A percentile compares a stretch with the other conserved stretches of the same genome.
These are phyloP conservation scores for Verticillium zaregamsianum DNA, from an alignment of 2,329 filamentous ascomycete species.

Conservation along the genomic window DNA sequence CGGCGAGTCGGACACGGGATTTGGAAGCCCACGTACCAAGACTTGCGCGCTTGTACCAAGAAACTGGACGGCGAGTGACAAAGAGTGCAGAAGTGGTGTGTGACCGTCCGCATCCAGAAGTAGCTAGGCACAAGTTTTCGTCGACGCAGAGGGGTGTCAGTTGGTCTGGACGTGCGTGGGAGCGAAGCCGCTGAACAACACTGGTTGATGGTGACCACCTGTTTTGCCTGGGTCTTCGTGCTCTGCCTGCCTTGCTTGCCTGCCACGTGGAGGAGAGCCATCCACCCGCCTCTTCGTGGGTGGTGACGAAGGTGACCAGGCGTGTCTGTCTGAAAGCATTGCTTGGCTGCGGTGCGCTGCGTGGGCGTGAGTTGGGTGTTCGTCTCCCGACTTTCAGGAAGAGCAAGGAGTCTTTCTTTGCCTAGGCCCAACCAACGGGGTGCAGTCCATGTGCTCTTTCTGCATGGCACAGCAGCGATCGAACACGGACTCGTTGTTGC, in stretches of 20 bases:
- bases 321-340: too few species aligned
- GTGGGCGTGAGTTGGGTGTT: too few species aligned
- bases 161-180: neutral
- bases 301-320: neutral
- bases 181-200: neutral
- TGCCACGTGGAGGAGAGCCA: neutral
- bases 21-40: neutral
- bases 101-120: neutral
- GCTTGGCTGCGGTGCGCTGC: too few species aligned
- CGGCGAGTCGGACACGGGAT: neutral
- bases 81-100: neutral
- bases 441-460: neutral
- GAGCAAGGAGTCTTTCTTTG: neutral
- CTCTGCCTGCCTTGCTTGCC: neutral
- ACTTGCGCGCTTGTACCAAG: neutral
- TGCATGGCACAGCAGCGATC: neutral
- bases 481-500: neutral
- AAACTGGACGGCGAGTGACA: neutral
- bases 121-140: neutral
- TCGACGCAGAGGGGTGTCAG: neutral
- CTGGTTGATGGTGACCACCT: neutral
- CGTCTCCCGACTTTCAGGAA: too few species aligned
- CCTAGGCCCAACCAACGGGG: neutral
- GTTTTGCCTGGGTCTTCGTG: neutral
- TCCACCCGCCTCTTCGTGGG: neutral